Evolutionary conservation across 1,284 basidiomycete species (phyloP).

Genomic region (Filobasidium uniguttulatum): DNA sequence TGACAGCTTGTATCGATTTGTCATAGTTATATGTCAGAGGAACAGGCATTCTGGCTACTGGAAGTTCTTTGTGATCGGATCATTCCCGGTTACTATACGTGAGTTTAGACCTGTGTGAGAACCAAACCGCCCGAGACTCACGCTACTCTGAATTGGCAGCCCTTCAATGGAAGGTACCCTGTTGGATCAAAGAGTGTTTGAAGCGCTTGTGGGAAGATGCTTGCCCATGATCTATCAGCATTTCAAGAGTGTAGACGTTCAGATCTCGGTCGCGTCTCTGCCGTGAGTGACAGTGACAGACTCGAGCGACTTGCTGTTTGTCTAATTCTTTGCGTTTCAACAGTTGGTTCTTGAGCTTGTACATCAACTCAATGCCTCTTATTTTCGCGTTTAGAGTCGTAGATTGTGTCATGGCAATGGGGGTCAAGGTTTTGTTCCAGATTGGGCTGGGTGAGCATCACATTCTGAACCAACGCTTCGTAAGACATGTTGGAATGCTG

Average conservation of each 20-base stretch:
- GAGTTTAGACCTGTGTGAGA: conserved; percentile 20
- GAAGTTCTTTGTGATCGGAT: conserved; percentile 90
- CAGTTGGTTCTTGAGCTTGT: conserved; percentile 87
- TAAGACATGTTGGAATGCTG: too few relatives aligned
- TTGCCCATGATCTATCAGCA: conserved; percentile 89
- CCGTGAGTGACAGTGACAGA: conserved; percentile 42
- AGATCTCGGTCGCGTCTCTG: conserved; percentile 88
- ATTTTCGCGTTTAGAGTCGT: conserved; percentile 97
- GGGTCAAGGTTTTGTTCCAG: conserved; percentile 95
- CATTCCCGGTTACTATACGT: conserved; percentile 95
- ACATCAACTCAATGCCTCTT: conserved; percentile 98
- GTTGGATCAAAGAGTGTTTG: conserved; percentile 94
- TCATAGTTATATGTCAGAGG: conserved; percentile 89
- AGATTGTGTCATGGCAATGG: conserved; percentile 99
- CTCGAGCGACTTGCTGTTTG: background rate
- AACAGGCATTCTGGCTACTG: conserved; percentile 95
- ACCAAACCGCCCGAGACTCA: background rate
- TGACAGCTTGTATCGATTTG: conserved; percentile 16
- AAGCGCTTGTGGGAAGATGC: conserved; percentile 82
- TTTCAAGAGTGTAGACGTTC: conserved; percentile 81
- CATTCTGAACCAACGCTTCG: background rate
- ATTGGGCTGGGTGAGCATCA: conserved; percentile 32
- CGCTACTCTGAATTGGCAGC: conserved; percentile 38
- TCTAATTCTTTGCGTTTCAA: background rate
- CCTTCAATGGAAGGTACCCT: conserved; percentile 98